These are phyloP conservation scores for Dioscorea cayenensis DNA, from an alignment of 116 monocot genomes.

Conservation along the genomic window DNA sequence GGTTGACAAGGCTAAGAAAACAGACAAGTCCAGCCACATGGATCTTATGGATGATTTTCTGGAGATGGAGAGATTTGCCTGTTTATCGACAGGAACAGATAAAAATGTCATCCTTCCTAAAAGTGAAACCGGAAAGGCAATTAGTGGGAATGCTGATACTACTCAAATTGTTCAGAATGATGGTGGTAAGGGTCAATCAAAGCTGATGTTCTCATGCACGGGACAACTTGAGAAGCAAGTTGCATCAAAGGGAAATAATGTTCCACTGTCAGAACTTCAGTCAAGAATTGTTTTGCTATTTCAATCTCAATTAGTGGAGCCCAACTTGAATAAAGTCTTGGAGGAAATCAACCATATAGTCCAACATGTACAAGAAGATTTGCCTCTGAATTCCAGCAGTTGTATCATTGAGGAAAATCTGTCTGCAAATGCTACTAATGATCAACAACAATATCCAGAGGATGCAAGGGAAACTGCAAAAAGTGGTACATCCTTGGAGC, in stretches of 20 bases:
- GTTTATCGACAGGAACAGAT: conserved; percentile 33
- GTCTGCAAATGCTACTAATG: conserved; percentile 10
- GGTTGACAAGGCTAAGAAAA: conserved; percentile 20
- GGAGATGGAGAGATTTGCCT: conserved; percentile 77
- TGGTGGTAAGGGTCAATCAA: conserved; percentile 16
- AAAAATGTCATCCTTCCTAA: conserved; percentile 10
- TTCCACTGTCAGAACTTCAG: conserved; percentile 32
- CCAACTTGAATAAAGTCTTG: conserved; percentile 37
- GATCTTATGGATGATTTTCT: conserved; percentile 87
- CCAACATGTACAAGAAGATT: conserved; percentile 34
- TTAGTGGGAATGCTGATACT: conserved; percentile 7
- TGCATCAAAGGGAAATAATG: conserved; percentile 10
- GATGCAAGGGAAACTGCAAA: conserved; percentile 6
- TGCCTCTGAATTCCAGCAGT: conserved; percentile 25
- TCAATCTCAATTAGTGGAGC: conserved; percentile 22
- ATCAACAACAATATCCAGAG: conserved; percentile 10
- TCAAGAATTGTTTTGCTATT: conserved; percentile 44
- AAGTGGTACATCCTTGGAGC: conserved; percentile 3
- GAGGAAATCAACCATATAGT: conserved; percentile 39
- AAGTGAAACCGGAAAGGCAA: conserved; percentile 13
- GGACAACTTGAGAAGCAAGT: conserved; percentile 8
- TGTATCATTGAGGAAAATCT: conserved; percentile 14
- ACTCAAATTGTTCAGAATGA: conserved; percentile 17
- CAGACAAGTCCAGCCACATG: conserved; percentile 31
- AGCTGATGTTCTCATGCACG: neutral